A percentile compares a stretch with the other conserved stretches of the same genome.
phyloP scores from a whole-genome alignment of 768 basidiomycete species.

The Psilocybe tampanensis region DNA sequence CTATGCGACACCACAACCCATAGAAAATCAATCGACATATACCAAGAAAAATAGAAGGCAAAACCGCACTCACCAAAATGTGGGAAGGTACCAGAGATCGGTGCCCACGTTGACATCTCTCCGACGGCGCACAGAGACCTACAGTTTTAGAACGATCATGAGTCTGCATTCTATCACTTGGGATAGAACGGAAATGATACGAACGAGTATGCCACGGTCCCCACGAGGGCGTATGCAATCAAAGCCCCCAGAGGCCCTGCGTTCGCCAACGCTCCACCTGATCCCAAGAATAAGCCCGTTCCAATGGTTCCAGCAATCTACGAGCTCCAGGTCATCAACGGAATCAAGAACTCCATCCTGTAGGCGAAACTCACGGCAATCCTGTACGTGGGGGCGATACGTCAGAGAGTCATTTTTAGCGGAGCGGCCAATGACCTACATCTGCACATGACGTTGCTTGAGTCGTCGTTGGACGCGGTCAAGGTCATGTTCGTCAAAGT shows the following conservation, averaged over 20 bases:
- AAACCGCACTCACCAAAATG: slow-evolving; percentile 52
- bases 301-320: slow-evolving; percentile 78
- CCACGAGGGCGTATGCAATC: slow-evolving; percentile 64
- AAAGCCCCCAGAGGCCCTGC: slow-evolving; percentile 73
- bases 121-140: slow-evolving; percentile 68
- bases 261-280: slow-evolving; percentile 56
- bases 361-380: slow-evolving; percentile 53
- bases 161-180: neutral
- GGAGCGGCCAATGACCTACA: slow-evolving; percentile 42
- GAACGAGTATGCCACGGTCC: slow-evolving; percentile 65
- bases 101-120: slow-evolving; percentile 82
- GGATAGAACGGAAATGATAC: slow-evolving; percentile 20
- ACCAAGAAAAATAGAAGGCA: neutral
- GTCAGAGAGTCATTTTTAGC: neutral
- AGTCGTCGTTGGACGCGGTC: slow-evolving; percentile 74
- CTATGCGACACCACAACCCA: slow-evolving; percentile 30
- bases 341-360: neutral
- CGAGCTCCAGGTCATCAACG: neutral
- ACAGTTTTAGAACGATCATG: neutral
- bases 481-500: slow-evolving; percentile 62
- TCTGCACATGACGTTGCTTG: slow-evolving; percentile 80
- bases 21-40: neutral
- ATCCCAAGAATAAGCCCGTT: slow-evolving; percentile 75
- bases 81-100: slow-evolving; percentile 78
- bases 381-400: slow-evolving; percentile 33